Percentiles rank a stretch among this genome's conserved stretches.
phyloP scores from a whole-genome alignment of 148 eudicot species.

The Limonium bicolor region DNA sequence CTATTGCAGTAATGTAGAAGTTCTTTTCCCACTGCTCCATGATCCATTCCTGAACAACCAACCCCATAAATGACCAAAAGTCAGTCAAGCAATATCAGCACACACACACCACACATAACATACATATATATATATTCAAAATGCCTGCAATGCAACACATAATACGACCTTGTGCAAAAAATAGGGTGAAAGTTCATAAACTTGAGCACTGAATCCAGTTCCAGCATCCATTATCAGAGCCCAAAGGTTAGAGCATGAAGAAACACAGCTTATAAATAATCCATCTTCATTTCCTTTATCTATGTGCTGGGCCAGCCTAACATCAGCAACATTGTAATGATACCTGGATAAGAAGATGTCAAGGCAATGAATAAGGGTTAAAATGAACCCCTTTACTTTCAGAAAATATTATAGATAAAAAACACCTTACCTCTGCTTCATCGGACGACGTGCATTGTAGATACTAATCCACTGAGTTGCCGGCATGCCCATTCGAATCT shows the following conservation, averaged over 20 bases:
- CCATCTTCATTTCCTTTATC: constrained; percentile 74
- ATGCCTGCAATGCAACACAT: no score
- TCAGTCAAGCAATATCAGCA: no score
- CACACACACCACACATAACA: no score
- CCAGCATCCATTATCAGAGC: constrained; percentile 78
- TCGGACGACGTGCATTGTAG: constrained; percentile 66
- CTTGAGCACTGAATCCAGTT: constrained; percentile 47
- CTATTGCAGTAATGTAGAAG: constrained; percentile 57
- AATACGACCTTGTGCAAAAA: constrained; percentile 60
- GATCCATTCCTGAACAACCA: constrained; percentile 64
- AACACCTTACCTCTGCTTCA: constrained; percentile 69
- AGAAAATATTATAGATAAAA: neutral
- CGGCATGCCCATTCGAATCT: constrained; percentile 66
- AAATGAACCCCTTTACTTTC: no score
- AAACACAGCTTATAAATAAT: constrained; percentile 45
- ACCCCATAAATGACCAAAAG: no score
- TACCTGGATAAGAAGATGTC: constrained; percentile 26
- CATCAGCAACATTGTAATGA: constrained; percentile 67
- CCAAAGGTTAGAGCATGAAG: constrained; percentile 55
- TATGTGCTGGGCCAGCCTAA: constrained; percentile 50
- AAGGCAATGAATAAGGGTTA: neutral
- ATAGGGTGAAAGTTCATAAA: constrained; percentile 50
- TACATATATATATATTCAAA: no score
- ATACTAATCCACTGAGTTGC: constrained; percentile 80
- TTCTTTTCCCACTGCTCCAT: constrained; percentile 79